These are phyloP conservation scores for Pseudogymnoascus sp. DNA, from an alignment of 2,329 filamentous ascomycete species.

Conservation along the genomic window DNA sequence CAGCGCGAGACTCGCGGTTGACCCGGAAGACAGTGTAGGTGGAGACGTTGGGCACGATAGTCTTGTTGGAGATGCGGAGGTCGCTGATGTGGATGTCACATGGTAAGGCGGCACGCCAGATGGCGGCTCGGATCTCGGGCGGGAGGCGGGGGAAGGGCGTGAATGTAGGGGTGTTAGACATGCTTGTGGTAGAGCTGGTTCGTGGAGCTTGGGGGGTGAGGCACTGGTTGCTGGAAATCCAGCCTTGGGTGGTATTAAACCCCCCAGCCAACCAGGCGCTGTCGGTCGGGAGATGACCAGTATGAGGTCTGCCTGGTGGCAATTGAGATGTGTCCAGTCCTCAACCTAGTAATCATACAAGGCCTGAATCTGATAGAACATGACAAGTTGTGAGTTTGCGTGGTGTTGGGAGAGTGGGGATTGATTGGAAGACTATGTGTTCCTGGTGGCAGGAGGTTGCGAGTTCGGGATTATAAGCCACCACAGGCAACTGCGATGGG, in stretches of 20 bases:
- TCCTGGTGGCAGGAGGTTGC: neutral
- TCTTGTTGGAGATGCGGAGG: neutral
- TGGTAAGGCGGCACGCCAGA: constrained; percentile 19
- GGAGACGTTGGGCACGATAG: neutral
- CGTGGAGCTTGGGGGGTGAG: neutral
- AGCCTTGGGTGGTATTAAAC: neutral
- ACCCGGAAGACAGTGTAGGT: neutral
- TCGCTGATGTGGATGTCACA: neutral
- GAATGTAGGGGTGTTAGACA: constrained; percentile 7
- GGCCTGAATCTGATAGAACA: neutral
- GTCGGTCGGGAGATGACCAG: neutral
- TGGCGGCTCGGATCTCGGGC: constrained; percentile 19
- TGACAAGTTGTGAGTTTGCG: neutral
- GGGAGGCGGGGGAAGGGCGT: constrained; percentile 18
- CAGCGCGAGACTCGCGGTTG: neutral
- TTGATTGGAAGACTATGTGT: neutral
- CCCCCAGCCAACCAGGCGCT: neutral
- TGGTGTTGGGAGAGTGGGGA: neutral
- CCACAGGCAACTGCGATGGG: neutral
- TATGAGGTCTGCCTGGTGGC: neutral
- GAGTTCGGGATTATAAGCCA: neutral
- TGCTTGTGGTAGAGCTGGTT: neutral
- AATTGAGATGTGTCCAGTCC: neutral
- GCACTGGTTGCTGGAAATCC: neutral
- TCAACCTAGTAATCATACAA: neutral